Evolutionary conservation across 805 yeast species (phyloP).

Genomic region (Metschnikowia cubensis): DNA sequence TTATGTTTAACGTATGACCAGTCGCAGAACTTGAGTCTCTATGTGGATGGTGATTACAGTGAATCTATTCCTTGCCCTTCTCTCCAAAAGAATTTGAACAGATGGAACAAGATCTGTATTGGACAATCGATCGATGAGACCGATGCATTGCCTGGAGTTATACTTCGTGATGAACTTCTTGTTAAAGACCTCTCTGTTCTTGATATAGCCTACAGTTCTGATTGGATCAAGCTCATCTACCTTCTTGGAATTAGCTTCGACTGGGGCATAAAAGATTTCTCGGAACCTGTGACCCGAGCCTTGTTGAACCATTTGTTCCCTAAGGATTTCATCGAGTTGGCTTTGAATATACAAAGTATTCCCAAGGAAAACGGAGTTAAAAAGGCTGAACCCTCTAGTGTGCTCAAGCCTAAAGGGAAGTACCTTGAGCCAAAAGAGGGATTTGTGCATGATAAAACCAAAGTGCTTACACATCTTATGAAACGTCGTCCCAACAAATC

Average conservation of each 20-base stretch:
- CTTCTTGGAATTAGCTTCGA: slow-evolving; percentile 43
- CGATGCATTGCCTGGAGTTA: neutral
- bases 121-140: slow-evolving; percentile 21
- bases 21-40: slow-evolving; percentile 39
- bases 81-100: slow-evolving; percentile 22
- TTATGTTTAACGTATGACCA: slow-evolving; percentile 36
- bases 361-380: neutral
- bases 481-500: slow-evolving; percentile 6
- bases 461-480: slow-evolving; percentile 2
- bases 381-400: neutral
- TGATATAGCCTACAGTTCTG: slow-evolving; percentile 33
- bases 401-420: neutral
- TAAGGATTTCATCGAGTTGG: slow-evolving; percentile 4
- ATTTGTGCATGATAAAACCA: slow-evolving; percentile 5
- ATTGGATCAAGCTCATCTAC: slow-evolving; percentile 51
- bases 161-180: slow-evolving; percentile 17
- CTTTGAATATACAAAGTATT: neutral
- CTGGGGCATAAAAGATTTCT: slow-evolving; percentile 43
- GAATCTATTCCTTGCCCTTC: slow-evolving; percentile 40
- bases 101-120: slow-evolving; percentile 37
- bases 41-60: slow-evolving; percentile 47
- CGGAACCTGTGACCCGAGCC: slow-evolving; percentile 25
- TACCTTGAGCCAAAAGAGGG: neutral
- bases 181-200: slow-evolving; percentile 39
- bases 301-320: slow-evolving; percentile 7